A percentile compares a stretch with the other conserved stretches of the same genome.
Conservation (phyloP, 176 grass and related monocot genomes). For the Musa acuminata region DNA sequence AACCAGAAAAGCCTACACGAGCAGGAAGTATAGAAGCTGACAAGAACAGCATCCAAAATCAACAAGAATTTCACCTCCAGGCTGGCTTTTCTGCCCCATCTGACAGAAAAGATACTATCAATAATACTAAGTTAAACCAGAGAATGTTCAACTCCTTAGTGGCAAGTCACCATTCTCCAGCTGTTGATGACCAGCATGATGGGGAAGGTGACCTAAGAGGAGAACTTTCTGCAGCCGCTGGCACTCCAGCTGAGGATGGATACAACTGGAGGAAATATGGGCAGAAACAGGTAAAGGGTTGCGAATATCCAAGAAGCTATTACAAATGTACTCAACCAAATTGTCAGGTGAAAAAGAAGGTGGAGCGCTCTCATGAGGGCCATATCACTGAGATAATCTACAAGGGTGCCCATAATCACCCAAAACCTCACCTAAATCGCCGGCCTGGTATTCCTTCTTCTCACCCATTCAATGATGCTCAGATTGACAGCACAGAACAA, state of each 20-base stretch:
- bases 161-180: slow-evolving; percentile 32
- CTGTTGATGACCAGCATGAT: slow-evolving; percentile 26
- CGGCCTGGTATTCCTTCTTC: slow-evolving; percentile 25
- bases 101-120: slow-evolving; percentile 23
- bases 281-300: slow-evolving; percentile 97
- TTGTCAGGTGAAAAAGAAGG: slow-evolving; percentile 91
- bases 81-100: slow-evolving; percentile 39
- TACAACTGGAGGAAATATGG: slow-evolving; percentile 99
- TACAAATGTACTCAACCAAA: slow-evolving; percentile 89
- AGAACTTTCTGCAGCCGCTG: slow-evolving; percentile 16
- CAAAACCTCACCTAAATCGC: slow-evolving; percentile 30
- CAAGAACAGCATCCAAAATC: slow-evolving; percentile 9
- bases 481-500: slow-evolving; percentile 24
- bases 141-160: slow-evolving; percentile 35
- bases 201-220: slow-evolving; percentile 35
- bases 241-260: slow-evolving; percentile 50
- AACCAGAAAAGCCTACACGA: not conserved
- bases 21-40: not conserved
- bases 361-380: slow-evolving; percentile 80
- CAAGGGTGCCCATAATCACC: slow-evolving; percentile 67
- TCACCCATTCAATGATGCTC: slow-evolving; percentile 6
- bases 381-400: slow-evolving; percentile 93
- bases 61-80: slow-evolving; percentile 46
- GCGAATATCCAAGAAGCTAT: slow-evolving; percentile 87
- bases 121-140: slow-evolving; percentile 22